Base-by-base conservation (phyloP, 176 grass and related monocot genomes). In the Aegilops bicornis region DNA sequence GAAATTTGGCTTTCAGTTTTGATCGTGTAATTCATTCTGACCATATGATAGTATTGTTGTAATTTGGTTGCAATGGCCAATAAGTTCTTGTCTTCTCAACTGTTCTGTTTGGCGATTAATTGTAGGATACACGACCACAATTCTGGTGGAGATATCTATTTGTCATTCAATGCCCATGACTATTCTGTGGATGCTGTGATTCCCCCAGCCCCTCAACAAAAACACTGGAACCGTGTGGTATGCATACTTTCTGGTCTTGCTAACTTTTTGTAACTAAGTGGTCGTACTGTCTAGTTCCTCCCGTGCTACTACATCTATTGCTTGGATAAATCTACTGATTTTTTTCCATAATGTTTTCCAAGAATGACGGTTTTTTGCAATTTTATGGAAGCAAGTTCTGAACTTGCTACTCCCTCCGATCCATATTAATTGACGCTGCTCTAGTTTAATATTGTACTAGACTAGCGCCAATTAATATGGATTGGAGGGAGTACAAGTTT, bases 121-220 rank as follows among this genome's bases (percentile, higher is more conserved):
- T 56, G 65, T 77, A 99, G 97, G 84, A 23, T 99, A 85, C 97
- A 97, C 19, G 97, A 95, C 39, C 82, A 94, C 61, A 80, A 89
- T 16, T 83, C 82, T 86, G 85, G 92, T 59, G 80, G 87, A 45
- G 97, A 97, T 64, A 94, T 97, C 73, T 99, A 91, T 76, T 77
- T 97, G 73, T 94, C 94, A 87, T 97, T 99, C 83, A 99, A 97
- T 84, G 94, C 90, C 63, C 97, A 99, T 79, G 89, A 96, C 47
- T 94, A 90, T 83, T 87, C 81, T 89, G 94, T 97, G 47, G 81
- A 97, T 3, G 83, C 69, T 79, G 54, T 79, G 82, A 92, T 97
- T 56, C 94, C 97, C 10, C 71, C 87, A 73, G 92, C 94, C 69
- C 94, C 97, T 45, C 82, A 90, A 27, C 86, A 79, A 25, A 93